Conservation (phyloP, 2,329 filamentous ascomycete species). For the Myriosclerotinia curreyana region DNA sequence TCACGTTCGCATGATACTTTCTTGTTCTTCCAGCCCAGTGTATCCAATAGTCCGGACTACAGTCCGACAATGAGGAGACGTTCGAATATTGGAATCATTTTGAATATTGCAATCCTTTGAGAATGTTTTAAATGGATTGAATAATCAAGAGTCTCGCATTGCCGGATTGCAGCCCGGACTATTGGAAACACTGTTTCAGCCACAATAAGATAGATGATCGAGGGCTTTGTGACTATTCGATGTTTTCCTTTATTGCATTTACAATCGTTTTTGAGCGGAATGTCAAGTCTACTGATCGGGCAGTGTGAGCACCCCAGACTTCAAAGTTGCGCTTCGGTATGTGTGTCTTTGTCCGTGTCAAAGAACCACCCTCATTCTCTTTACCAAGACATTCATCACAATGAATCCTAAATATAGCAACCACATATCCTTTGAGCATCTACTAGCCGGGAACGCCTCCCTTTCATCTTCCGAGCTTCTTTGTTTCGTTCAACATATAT, state of each 20-base stretch:
- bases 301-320: neutral
- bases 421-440: neutral
- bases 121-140: no score
- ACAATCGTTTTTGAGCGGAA: neutral
- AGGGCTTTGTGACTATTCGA: neutral
- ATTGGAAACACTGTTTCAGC: neutral
- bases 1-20: no score
- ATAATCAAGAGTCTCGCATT: no score
- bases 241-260: neutral
- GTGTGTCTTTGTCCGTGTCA: neutral
- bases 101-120: no score
- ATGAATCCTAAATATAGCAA: neutral
- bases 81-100: no score
- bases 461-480: neutral
- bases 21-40: no score
- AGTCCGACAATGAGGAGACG: no score
- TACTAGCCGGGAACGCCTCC: no score
- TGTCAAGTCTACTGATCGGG: neutral
- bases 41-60: no score
- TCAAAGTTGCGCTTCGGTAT: neutral
- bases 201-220: neutral
- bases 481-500: constrained; percentile 16
- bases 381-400: neutral
- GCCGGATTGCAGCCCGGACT: no score
- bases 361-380: neutral